Evolutionary conservation across 2,329 filamentous ascomycete genomes (phyloP), one percentile per base, ranked within the genome.

Genomic region (Pyrenochaeta sp.): DNA sequence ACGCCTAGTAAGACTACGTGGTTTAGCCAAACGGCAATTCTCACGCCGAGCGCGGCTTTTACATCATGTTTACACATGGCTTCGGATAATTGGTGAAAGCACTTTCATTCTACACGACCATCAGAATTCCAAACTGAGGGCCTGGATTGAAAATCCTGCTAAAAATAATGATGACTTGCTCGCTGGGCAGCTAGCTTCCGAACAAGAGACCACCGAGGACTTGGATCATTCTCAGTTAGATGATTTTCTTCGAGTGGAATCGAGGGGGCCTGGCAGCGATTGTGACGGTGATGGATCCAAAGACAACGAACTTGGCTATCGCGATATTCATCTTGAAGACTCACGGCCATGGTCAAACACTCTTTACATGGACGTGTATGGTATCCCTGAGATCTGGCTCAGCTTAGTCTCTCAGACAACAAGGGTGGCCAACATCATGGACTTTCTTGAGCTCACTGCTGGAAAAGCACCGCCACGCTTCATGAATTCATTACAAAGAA

Each of bases 381-480:
- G 73, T 3, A 71, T 76, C 9, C 65, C 72, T 0, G 74, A 76
- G 35, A 74, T 71, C 10, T 76, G 73, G 72, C 61, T 76, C 2
- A 74, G 71, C 22, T 60, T 75, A 3, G 60, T 77, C 10, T 76
- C 74, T 1, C 73, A 75, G 42, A 74, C 73, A 1, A 75, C 73
- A 1, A 60, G 73, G 19, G 55, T 77, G 9, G 74, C 73, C 10
- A 76, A 74, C 49, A 53, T 57, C 24, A 34, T 57, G 15, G 55
- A 57, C n/a, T 50, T 53, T 14, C 23, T 52, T 3, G 37, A 48
- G 10, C 41, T 29, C 41, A 51, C 39, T 21, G 37, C 36, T 9
- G 27, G 38, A 40, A 43, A 48, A 27, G 43, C 34, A 30, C 53
- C 26, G 34, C 43, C 35, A n/a, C 34, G 22, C 11, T 58, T 56